These are phyloP conservation scores for Kentomonas sorsogonicus DNA, from an alignment of 208 protist genomes.

Conservation along the genomic window DNA sequence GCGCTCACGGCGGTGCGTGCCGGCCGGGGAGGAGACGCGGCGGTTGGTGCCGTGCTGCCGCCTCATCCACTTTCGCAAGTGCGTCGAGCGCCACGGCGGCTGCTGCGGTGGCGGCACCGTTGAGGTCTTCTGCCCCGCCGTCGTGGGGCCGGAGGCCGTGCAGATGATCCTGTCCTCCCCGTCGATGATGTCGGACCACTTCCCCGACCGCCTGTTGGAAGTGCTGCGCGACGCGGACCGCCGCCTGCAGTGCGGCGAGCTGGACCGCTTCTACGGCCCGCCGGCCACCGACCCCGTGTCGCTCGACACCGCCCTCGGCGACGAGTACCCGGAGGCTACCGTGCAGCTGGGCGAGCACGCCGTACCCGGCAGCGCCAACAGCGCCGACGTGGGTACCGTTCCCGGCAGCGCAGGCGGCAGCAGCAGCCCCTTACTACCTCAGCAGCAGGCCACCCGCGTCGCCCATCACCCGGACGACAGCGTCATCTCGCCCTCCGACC, in stretches of 20 bases:
- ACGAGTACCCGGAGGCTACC: conserved; percentile 12
- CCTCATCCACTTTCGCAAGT: conserved; percentile 69
- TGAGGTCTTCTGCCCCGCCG: conserved; percentile 55
- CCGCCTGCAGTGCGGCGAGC: conserved; percentile 44
- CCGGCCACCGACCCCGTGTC: conserved; percentile 13
- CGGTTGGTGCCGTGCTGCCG: conserved; percentile 57
- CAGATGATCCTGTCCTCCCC: conserved; percentile 62
- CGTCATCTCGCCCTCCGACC: no score
- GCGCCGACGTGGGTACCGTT: no score
- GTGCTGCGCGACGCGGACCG: conserved; percentile 33
- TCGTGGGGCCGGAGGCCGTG: conserved; percentile 48
- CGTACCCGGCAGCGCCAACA: not conserved
- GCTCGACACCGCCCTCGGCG: not conserved
- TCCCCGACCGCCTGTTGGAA: conserved; percentile 72
- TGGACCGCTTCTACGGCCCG: conserved; percentile 67
- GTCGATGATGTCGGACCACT: conserved; percentile 82
- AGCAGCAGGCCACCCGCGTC: no score
- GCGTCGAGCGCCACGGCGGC: conserved; percentile 19
- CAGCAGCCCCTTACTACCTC: no score
- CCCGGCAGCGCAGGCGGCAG: no score
- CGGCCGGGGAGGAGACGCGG: conserved; percentile 15
- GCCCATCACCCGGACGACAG: no score
- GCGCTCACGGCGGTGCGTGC: conserved; percentile 11
- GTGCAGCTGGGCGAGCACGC: conserved; percentile 18
- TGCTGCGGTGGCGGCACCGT: conserved; percentile 14